Conservation (phyloP, 495 filamentous ascomycete genomes). For the Penicillium goetzii region DNA sequence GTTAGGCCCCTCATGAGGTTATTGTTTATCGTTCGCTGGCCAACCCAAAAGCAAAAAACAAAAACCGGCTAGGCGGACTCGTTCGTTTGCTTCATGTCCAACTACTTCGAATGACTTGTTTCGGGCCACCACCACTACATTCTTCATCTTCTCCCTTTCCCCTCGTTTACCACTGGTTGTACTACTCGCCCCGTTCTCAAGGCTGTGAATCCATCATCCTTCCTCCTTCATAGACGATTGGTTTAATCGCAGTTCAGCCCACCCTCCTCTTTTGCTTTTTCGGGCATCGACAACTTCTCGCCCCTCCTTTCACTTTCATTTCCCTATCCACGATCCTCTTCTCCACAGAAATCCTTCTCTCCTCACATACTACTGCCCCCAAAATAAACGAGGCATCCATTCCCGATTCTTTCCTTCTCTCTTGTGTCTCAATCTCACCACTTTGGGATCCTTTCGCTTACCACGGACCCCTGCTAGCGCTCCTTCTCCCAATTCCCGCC, state of each 20-base stretch:
- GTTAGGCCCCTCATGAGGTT: background rate
- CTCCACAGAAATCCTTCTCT: background rate
- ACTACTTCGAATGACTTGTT: background rate
- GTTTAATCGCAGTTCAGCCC: background rate
- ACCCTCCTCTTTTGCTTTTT: background rate
- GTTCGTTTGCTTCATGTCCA: background rate
- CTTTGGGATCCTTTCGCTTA: background rate
- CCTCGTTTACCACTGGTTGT: background rate
- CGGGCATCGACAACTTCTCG: too few relatives aligned
- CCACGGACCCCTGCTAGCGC: background rate
- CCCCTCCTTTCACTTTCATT: background rate
- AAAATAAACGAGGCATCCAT: slow-evolving; percentile 2
- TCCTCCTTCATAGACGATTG: background rate
- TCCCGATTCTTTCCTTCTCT: background rate
- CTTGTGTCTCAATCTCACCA: background rate
- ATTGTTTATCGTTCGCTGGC: slow-evolving; percentile 2
- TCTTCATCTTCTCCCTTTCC: background rate
- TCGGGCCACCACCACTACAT: background rate
- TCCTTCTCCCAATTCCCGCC: background rate
- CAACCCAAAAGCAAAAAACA: slow-evolving; percentile 5
- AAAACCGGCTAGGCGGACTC: background rate
- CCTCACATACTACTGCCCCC: background rate
- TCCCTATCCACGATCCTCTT: background rate
- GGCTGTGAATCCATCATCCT: background rate
- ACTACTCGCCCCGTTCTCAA: slow-evolving; percentile 1